Base-by-base conservation (phyloP, 75 land plant genomes). In the Pinus tabuliformis region DNA sequence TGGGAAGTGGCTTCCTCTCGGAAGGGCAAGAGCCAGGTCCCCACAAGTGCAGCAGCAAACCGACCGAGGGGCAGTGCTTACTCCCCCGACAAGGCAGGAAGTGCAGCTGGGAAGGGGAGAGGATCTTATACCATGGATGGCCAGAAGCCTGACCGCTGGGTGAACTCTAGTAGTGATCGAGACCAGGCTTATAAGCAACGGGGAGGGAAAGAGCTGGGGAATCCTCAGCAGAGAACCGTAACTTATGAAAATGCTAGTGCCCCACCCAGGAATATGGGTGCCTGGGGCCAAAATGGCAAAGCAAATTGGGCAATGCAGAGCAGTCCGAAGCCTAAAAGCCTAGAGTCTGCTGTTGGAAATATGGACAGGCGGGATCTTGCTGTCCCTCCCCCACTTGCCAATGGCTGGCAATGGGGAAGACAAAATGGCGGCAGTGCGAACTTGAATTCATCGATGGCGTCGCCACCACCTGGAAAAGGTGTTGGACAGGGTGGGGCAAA, bases 381-480 rank as follows among this genome's bases (percentile, higher is more conserved):
- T 17, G 75, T 82, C 36, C 70, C 75, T 58, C 86, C 93, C 26
- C 88, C 93, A 70, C 78, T 88, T 62, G 58, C 73, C 74, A 78
- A 78, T 71, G 90, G 86, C 2, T 82, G 84, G 90, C 79, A 86
- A 14, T 86, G 89, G 89, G 72, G 77, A 62, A 76, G 62, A 49
- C 36, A 45, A 4, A 66, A 18, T 42, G 57, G 61, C 8, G 36
- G 62, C 7, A 57, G 59, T 2, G 58, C 58, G 1, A 52, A 70
- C 28, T 26, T 28, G 30, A 57, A 45, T 18, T 39, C 18, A 57
- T 59, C 28, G n/a, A 20, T n/a, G 26, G 39, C 16, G 3, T 58
- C 62, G 3, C 22, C 59, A 28, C 21, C n/a, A 1, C 16, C 14
- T 52, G 37, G 28, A 58, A 56, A 57, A 28, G 45, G 61, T 61